These are phyloP conservation scores for Zymoseptoria tritici DNA, from an alignment of 2,329 filamentous ascomycete species.

Conservation along the genomic window DNA sequence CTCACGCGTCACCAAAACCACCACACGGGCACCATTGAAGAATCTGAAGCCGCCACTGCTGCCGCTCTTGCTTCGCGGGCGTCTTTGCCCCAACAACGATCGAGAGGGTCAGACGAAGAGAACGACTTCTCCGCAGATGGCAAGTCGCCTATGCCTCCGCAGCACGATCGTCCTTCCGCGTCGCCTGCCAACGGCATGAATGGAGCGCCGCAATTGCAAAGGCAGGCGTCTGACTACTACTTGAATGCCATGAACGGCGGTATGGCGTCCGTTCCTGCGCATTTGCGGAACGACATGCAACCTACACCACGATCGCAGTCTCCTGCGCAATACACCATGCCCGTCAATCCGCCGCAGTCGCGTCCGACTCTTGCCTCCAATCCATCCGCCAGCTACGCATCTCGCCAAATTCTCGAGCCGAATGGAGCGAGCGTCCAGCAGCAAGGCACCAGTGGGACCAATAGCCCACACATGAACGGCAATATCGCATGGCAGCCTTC, in stretches of 20 bases:
- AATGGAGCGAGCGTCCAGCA: slow-evolving; percentile 71
- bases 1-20: slow-evolving; percentile 93
- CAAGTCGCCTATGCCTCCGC: slow-evolving; percentile 67
- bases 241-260: slow-evolving; percentile 60
- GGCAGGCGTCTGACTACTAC: slow-evolving; percentile 65
- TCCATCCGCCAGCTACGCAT: slow-evolving; percentile 64
- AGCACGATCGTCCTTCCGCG: slow-evolving; percentile 73
- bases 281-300: slow-evolving; percentile 69
- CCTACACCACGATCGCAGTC: slow-evolving; percentile 60
- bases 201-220: slow-evolving; percentile 54
- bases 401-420: slow-evolving; percentile 74
- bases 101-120: slow-evolving; percentile 58
- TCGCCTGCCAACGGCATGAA: slow-evolving; percentile 72
- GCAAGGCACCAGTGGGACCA: slow-evolving; percentile 64
- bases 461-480: slow-evolving; percentile 73
- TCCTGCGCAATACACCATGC: slow-evolving; percentile 51
- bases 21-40: slow-evolving; percentile 89
- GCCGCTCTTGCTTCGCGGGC: slow-evolving; percentile 64
- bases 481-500: slow-evolving; percentile 82
- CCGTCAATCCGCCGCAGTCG: slow-evolving; percentile 41
- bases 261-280: slow-evolving; percentile 56
- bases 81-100: slow-evolving; percentile 36
- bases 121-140: slow-evolving; percentile 60
- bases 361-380: slow-evolving; percentile 71
- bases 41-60: slow-evolving; percentile 81